Base-by-base conservation (phyloP, 441 rosid species). In the Pelargonium cotyledonis region DNA sequence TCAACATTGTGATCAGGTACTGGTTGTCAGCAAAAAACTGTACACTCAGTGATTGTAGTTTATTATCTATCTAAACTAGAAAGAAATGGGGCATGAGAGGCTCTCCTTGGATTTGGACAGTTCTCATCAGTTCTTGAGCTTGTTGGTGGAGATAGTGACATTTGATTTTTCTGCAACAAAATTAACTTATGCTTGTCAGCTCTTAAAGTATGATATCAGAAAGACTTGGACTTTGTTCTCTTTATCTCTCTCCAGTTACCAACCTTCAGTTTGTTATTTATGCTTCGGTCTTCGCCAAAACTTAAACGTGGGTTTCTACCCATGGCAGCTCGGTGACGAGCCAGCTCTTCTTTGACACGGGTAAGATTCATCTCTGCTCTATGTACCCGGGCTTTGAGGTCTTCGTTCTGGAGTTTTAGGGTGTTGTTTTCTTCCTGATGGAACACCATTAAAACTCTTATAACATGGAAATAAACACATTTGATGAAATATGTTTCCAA, bases 341-440 rank as follows among this genome's bases (percentile, higher is more conserved):
- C 87, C 43, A 92, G 91, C 84, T 95, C 99, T 75, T 95, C 97
- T 84, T 81, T 91, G 65, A 84, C 84, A 40, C 95, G 92, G 61
- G 85, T 83, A 70, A 87, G 82, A 40, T 75, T 80, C 64, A 80
- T 76, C 79, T 90, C 93, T 12, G 88, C 75, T 66, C 85, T 80
- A 65, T 81, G 76, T 74, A 95, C 77, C 81, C 86, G 91, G 35
- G 85, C 68, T 70, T 78, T 72, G 29, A 95, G 96, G 53, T 92
- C 98, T 74, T 91, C 96, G 29, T 86, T 92, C 75, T 87, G 92
- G 69, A 72, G 65, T 80, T 86, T 95, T 41, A 95, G 89, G 65
- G 71, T 75, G 75, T 88, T 88, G 81, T 95, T 95, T 85, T 92
- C 98, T 80, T 92, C 99, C 99, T 95, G 78, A 86, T 77, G 78